Conservation (phyloP, 768 basidiomycete genomes). For the Xanthoconium stramineum region DNA sequence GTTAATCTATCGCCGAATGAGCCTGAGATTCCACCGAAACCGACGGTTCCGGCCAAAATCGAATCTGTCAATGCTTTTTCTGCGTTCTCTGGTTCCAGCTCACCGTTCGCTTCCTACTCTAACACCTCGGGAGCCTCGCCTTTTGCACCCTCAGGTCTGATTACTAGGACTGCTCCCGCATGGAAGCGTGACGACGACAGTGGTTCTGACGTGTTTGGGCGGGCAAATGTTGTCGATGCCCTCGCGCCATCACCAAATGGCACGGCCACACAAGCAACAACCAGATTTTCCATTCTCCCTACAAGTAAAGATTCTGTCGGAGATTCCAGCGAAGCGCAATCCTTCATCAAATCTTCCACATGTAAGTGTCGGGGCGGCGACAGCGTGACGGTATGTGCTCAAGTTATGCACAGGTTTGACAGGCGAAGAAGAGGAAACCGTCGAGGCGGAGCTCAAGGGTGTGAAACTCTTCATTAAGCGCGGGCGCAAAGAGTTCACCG, state of each 20-base stretch:
- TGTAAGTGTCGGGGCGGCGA: conserved; percentile 11
- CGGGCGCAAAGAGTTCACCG: conserved; percentile 47
- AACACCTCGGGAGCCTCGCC: conserved; percentile 23
- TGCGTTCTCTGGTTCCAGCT: conserved; percentile 35
- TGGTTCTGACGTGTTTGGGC: conserved; percentile 10
- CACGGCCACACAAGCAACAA: background rate
- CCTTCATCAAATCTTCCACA: conserved; percentile 8
- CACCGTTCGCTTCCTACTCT: conserved; percentile 34
- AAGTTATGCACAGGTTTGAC: conserved; percentile 35
- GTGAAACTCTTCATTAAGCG: conserved; percentile 50
- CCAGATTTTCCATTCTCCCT: background rate
- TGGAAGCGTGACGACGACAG: conserved; percentile 20
- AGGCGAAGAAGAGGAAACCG: conserved; percentile 64
- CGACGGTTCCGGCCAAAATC: conserved; percentile 3
- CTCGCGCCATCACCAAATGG: conserved; percentile 24
- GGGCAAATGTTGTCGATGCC: background rate
- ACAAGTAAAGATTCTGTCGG: background rate
- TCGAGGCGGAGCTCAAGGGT: conserved; percentile 55
- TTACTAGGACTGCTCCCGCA: conserved; percentile 20
- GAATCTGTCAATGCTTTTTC: conserved; percentile 34
- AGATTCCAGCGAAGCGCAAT: background rate
- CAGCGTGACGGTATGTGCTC: background rate
- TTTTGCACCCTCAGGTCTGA: conserved; percentile 18
- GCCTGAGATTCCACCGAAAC: conserved; percentile 11
- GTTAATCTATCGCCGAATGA: conserved; percentile 3